phyloP scores from a whole-genome alignment of 2,329 filamentous ascomycete species.

The Aaosphaeria arxii region DNA sequence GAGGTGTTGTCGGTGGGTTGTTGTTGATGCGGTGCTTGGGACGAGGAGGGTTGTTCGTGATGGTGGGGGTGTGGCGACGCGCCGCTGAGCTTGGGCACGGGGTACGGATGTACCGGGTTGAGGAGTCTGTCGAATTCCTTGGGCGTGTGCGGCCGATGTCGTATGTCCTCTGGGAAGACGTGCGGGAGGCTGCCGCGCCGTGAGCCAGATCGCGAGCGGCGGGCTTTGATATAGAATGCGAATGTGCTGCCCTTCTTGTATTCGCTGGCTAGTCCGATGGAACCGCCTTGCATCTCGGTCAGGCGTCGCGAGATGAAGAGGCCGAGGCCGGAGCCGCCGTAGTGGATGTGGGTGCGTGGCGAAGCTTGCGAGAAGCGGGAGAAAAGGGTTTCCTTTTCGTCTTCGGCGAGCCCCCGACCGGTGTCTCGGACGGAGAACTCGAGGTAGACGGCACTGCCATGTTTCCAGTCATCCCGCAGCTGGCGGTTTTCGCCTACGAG shows the following conservation, averaged over 20 bases:
- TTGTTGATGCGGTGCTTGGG: neutral
- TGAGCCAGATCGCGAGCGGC: constrained; percentile 2
- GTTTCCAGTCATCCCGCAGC: constrained; percentile 31
- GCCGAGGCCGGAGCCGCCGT: constrained; percentile 38
- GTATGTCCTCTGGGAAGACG: constrained; percentile 18
- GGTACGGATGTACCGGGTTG: neutral
- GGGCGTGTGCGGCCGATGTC: constrained; percentile 7
- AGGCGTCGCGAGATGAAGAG: constrained; percentile 31
- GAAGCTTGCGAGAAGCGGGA: constrained; percentile 30
- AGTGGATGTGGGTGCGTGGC: constrained; percentile 34
- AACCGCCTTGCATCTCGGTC: constrained; percentile 31
- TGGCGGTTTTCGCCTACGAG: constrained; percentile 12
- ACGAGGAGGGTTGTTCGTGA: neutral
- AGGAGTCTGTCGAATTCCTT: neutral
- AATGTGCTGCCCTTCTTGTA: constrained; percentile 26
- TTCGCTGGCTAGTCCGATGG: constrained; percentile 24
- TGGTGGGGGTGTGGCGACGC: too few relatives aligned
- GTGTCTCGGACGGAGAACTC: constrained; percentile 38
- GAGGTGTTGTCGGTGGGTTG: neutral
- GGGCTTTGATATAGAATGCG: constrained; percentile 30
- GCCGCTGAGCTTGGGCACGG: neutral
- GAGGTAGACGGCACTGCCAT: constrained; percentile 33
- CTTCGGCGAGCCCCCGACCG: constrained; percentile 37
- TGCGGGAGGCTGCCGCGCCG: constrained; percentile 16
- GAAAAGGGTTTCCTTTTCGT: constrained; percentile 33